A percentile compares a stretch with the other conserved stretches of the same genome.
phyloP scores from a whole-genome alignment of 2,329 filamentous ascomycete genomes.

The Pseudogymnoascus sp. region DNA sequence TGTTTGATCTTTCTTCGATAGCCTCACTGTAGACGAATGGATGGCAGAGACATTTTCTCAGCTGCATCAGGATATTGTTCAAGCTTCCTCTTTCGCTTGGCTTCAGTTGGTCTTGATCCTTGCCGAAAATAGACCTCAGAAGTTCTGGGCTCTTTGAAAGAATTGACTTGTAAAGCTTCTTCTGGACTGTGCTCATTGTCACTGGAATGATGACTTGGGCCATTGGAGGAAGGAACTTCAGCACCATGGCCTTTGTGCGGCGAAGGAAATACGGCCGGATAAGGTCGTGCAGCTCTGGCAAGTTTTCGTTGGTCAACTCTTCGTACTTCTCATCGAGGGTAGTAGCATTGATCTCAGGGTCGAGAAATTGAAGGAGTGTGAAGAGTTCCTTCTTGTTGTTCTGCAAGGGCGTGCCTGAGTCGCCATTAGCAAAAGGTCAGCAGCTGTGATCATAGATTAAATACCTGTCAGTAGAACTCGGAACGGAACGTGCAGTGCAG shows the following conservation, averaged over 20 bases:
- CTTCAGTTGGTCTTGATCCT: conserved; percentile 52
- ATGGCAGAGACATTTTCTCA: conserved; percentile 91
- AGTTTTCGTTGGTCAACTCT: conserved; percentile 75
- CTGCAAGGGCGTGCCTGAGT: conserved; percentile 71
- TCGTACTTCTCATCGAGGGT: conserved; percentile 68
- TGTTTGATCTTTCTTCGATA: conserved; percentile 74
- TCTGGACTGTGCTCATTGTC: conserved; percentile 90
- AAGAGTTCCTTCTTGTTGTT: conserved; percentile 95
- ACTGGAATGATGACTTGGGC: conserved; percentile 91
- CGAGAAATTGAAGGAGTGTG: conserved; percentile 92
- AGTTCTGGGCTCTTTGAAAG: conserved; percentile 84
- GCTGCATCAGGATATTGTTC: conserved; percentile 92
- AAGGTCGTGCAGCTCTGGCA: conserved; percentile 72
- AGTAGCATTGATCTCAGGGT: conserved; percentile 62
- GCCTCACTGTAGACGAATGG: conserved; percentile 89
- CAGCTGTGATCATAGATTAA: not conserved
- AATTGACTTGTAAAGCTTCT: conserved; percentile 90
- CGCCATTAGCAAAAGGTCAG: conserved; percentile 20
- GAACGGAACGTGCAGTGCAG: conserved; percentile 70
- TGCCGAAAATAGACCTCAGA: conserved; percentile 78
- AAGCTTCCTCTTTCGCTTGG: conserved; percentile 69
- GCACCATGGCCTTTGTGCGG: conserved; percentile 82
- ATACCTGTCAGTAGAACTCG: conserved; percentile 72
- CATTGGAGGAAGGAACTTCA: conserved; percentile 89
- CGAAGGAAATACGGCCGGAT: conserved; percentile 68